Conservation (phyloP, 2,329 filamentous ascomycete genomes). For the Colletotrichum sublineola region DNA sequence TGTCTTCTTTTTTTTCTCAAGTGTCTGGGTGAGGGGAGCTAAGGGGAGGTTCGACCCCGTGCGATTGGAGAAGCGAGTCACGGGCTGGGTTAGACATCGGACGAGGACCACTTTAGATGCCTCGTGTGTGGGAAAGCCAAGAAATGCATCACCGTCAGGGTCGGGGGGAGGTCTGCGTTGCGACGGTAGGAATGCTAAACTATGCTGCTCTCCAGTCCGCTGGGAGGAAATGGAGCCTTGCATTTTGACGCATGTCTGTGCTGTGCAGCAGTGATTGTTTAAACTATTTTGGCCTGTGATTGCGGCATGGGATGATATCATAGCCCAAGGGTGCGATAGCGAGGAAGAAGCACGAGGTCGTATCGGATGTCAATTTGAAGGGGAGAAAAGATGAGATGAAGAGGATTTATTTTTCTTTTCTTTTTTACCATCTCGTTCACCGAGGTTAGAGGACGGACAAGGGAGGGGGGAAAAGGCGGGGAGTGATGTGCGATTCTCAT, state of each 20-base stretch:
- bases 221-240: conserved; percentile 8
- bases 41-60: neutral
- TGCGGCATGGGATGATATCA: neutral
- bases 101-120: conserved; percentile 16
- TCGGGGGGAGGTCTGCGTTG: neutral
- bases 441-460: neutral
- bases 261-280: neutral
- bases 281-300: neutral
- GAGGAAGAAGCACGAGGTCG: neutral
- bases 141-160: neutral
- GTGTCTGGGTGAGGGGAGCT: neutral
- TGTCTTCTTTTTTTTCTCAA: neutral
- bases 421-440: neutral
- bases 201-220: too few species aligned
- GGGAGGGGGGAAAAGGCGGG: neutral
- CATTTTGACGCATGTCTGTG: conserved; percentile 14
- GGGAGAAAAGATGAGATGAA: neutral
- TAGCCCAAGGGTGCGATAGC: neutral
- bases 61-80: neutral
- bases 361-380: neutral
- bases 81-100: neutral
- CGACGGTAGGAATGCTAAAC: conserved; percentile 7
- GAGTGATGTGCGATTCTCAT: neutral
- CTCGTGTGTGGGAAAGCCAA: conserved; percentile 8
- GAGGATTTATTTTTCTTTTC: neutral